Base-by-base conservation (phyloP, 805 yeast species). In the Saccharomyces eubayanus region DNA sequence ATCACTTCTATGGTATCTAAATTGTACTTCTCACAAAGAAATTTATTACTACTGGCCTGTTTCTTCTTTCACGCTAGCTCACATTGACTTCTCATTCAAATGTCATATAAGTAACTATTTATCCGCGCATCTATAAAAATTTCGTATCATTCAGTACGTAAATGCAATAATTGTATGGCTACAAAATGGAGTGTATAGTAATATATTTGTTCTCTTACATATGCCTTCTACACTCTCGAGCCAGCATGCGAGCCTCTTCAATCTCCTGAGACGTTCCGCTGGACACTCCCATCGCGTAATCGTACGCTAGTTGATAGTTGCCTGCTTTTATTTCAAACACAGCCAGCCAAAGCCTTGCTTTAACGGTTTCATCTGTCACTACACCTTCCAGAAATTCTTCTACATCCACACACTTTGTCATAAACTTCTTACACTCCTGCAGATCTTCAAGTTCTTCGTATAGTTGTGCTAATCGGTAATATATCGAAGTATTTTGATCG, bases 321-420 rank as follows among this genome's bases (percentile, higher is more conserved):
- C 78, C 74, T 45, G 71, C 69, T 16, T 74, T 74, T 55, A 84
- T 68, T 48, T 89, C 91, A 58, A 77, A 72, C 51, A 82, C 77
- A 1, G 97, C 96, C 28, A 91, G 71, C 97, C 97, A 91, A 51
- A 91, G 72, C 46, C 94, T 74, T 0, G 97, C 95, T 62, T 84
- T 86, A 9, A 86, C 77, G 0, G 87, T 84, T 58, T 87, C 90
- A 59, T 85, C 90, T 20, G 83, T 81, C 4, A 80, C 77, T 1
- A 66, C 48, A 1, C 85, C 89, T 63, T 85, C 87, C 46, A 78
- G 79, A 11, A 67, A 58, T 56, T 85, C 91, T 46, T 82, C 86
- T 2, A 48, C 67, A 45, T 55, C 83, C 70, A 70, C 94, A 83
- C 56, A 82, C 57, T 78, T 79, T 20, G 56, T 47, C 90, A 87